Evolutionary conservation across 1,284 basidiomycete species (phyloP), one percentile per base, ranked within the genome.

Genomic region (Naganishia cerealis): DNA sequence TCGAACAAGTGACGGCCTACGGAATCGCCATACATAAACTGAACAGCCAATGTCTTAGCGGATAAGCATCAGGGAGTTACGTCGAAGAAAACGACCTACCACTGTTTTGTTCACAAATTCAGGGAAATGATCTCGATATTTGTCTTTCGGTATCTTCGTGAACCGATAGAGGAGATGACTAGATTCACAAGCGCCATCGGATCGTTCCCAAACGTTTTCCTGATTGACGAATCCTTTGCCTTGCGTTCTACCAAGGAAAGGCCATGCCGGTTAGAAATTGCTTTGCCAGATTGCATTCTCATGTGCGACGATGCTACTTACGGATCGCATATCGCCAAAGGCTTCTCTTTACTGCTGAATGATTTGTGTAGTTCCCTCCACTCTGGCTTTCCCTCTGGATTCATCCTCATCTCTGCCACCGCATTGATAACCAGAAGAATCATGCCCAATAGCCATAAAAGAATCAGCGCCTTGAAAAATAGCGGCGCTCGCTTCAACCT

Each of bases 11-110:
- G 65, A 38, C 65, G n/a, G 3, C 65, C 65, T 0, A 66, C 56
- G 6, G 65, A 66, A 39, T 66, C 65, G 15, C 65, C 65, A n/a
- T 57, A 57, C 10, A 66, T 58, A n/a, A 66, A 58, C 65, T 61
- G 21, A 16, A 40, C 21, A 6, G 12, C 13, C 3, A 43, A 26
- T 5, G 21, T n/a, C 9, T 58, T 26, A 42, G 57, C 40, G 7
- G 24, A 21, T 24, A 10, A 24, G 2, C 46, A 1, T 24, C 46
- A 24, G 6, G 21, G 13, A 9, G n/a, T 15, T 10, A 21, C 10
- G 15, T 12, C 1, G 46, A 24, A 3, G 18, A 16, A 39, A 18
- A 46, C n/a, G 13, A 46, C 57, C 13, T 42, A 61, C 58, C 18
- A 66, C 56, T 0, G 65, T 57, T 29, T 66, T 66, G 42, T 66